phyloP scores from a whole-genome alignment of 1,284 basidiomycete species.

The Exobasidium rhododendri region DNA sequence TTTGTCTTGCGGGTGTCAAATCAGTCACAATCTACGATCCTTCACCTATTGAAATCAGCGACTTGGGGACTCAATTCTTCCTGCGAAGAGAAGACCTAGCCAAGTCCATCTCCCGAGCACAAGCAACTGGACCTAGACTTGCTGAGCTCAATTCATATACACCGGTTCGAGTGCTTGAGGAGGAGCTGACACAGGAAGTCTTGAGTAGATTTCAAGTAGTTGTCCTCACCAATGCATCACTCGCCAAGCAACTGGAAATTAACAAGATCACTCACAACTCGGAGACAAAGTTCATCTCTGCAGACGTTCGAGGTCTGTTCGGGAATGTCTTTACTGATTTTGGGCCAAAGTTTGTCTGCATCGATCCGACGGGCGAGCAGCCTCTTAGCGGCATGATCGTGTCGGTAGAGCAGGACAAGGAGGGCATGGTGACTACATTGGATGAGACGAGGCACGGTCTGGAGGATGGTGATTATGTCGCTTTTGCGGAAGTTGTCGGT shows the following conservation, averaged over 20 bases:
- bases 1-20: constrained; percentile 93
- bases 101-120: constrained; percentile 63
- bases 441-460: constrained; percentile 97
- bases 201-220: constrained; percentile 62
- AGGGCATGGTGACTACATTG: constrained; percentile 89
- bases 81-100: constrained; percentile 75
- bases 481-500: constrained; percentile 94
- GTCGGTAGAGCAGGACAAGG: constrained; percentile 62
- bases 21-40: constrained; percentile 96
- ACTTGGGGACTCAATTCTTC: constrained; percentile 96
- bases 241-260: constrained; percentile 84
- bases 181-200: constrained; percentile 36
- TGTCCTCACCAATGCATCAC: constrained; percentile 75
- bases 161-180: constrained; percentile 69
- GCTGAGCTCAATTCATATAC: constrained; percentile 96
- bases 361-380: constrained; percentile 92
- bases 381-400: constrained; percentile 93
- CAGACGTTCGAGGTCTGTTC: constrained; percentile 90
- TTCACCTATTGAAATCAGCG: constrained; percentile 76
- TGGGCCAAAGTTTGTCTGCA: constrained; percentile 86
- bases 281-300: constrained; percentile 84
- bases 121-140: constrained; percentile 80
- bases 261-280: constrained; percentile 67
- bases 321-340: constrained; percentile 97
- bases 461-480: constrained; percentile 96